phyloP scores from a whole-genome alignment of 2,329 filamentous ascomycete genomes.

The Bipolaris zeicola region DNA sequence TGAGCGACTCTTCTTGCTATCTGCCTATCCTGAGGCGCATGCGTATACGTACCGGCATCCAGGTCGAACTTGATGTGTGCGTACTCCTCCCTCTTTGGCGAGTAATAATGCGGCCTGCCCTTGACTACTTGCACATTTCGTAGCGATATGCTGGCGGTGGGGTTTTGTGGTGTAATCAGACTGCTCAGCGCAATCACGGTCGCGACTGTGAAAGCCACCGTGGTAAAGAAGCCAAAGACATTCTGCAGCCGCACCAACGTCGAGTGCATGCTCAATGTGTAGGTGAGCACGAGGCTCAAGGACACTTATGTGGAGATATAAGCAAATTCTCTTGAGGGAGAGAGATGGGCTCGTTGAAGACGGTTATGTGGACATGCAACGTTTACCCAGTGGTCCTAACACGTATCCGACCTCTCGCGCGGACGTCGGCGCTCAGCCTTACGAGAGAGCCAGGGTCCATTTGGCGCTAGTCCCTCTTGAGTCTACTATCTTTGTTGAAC shows the following conservation, averaged over 20 bases:
- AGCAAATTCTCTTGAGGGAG: background rate
- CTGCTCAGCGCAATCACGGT: constrained; percentile 81
- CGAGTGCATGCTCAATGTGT: constrained; percentile 72
- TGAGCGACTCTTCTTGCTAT: background rate
- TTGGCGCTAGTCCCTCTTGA: constrained; percentile 3
- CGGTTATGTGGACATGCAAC: constrained; percentile 18
- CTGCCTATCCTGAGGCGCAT: background rate
- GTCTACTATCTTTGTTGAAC: background rate
- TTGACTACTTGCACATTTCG: constrained; percentile 86
- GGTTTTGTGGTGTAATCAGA: constrained; percentile 70
- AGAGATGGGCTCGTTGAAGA: constrained; percentile 5
- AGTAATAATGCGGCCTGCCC: constrained; percentile 96
- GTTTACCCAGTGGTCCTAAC: constrained; percentile 34
- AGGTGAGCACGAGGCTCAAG: constrained; percentile 3
- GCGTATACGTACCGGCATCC: constrained; percentile 64
- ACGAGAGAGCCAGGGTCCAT: constrained; percentile 15
- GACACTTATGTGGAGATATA: background rate
- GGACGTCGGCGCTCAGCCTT: constrained; percentile 35
- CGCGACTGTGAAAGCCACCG: constrained; percentile 82
- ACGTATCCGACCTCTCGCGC: constrained; percentile 41
- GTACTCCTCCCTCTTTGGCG: constrained; percentile 90
- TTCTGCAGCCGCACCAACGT: constrained; percentile 83
- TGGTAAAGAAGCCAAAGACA: constrained; percentile 97
- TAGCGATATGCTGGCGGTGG: constrained; percentile 67
- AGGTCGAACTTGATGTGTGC: constrained; percentile 93